Base-by-base conservation (phyloP, 2,329 filamentous ascomycete genomes). In the Aspergillus ustus region DNA sequence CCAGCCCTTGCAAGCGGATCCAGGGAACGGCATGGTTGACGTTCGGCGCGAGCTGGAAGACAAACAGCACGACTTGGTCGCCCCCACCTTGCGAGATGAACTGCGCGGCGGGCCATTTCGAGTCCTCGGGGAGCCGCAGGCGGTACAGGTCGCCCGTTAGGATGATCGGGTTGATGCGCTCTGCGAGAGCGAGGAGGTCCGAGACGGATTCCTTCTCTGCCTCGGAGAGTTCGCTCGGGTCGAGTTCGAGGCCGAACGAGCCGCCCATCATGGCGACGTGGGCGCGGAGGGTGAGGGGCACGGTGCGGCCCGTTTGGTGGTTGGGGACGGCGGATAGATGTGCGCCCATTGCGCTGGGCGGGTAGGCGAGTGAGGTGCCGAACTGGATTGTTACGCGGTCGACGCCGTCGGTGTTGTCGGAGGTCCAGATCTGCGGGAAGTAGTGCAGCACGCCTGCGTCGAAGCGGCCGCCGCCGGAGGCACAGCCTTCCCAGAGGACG, bases 241-340 rank as follows among this genome's bases (percentile, higher is more conserved):
- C 81, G 7, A 90, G 80, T 70, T 90, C 87, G 11, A 89, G 81
- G 0, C 87, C 87, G 66, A 89, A 89, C 0, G 85, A 87, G 2
- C 87, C 87, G 59, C 87, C 87, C 87, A 89, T 89, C 78, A 89
- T 86, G 6, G 87, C 87, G 0, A 89, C 87, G 59, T 89, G 87
- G 0, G 84, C 86, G 37, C 87, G 85, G 77, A 89, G 89, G 1
- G 73, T 72, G 13, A 89, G 79, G 0, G 86, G 82, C 1, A 83
- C 83, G 1, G 80, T 84, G 20, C 87, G 84, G 0, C 78, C 73
- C 0, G 85, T 87, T 37, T 85, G 74, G 7, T 83, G 81, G 65
- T 89, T 89, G 1, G 87, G 87, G 0, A 87, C 82, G 0, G 82
- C 82, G 8, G 85, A 87, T 37, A 89, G 78, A 70, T 90, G 87